These are phyloP conservation scores for Shiraia sp. DNA, from an alignment of 2,329 filamentous ascomycete genomes.

Conservation along the genomic window DNA sequence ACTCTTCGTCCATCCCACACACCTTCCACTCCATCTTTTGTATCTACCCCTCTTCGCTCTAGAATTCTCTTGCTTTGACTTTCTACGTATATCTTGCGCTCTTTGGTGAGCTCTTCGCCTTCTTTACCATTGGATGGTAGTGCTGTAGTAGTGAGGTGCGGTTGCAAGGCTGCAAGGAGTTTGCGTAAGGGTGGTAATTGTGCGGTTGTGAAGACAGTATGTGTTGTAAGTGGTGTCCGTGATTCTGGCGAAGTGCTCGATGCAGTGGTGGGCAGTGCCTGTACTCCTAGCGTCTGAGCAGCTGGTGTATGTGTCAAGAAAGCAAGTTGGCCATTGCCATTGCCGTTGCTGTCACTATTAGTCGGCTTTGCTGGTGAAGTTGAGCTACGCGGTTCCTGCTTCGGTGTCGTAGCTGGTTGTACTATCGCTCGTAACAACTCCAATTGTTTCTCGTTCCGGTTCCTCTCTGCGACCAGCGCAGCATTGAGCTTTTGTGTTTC, in stretches of 20 bases:
- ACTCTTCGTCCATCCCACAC: conserved; percentile 30
- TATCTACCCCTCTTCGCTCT: conserved; percentile 71
- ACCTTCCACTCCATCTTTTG: conserved; percentile 40
- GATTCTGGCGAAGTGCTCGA: conserved; percentile 30
- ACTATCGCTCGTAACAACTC: conserved; percentile 64
- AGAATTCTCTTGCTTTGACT: conserved; percentile 75
- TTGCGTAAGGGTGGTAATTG: conserved; percentile 80
- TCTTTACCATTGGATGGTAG: conserved; percentile 19
- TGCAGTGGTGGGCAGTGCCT: conserved; percentile 37
- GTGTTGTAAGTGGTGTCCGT: conserved; percentile 65
- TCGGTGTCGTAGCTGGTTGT: conserved; percentile 13
- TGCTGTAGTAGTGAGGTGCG: conserved; percentile 58
- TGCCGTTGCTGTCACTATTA: not conserved
- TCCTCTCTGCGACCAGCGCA: conserved; percentile 69
- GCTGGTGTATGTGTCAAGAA: conserved; percentile 59
- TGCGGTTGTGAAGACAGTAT: conserved; percentile 76
- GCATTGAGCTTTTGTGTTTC: conserved; percentile 78
- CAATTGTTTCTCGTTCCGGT: conserved; percentile 73
- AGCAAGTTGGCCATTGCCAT: conserved; percentile 48
- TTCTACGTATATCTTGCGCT: conserved; percentile 83
- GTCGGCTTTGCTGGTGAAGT: conserved; percentile 16
- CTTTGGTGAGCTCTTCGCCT: conserved; percentile 59
- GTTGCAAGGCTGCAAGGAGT: conserved; percentile 68
- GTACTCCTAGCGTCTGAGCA: conserved; percentile 52
- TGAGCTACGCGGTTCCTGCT: conserved; percentile 24